These are phyloP conservation scores for Trichophyton simii DNA, from an alignment of 2,329 filamentous ascomycete genomes.

Conservation along the genomic window DNA sequence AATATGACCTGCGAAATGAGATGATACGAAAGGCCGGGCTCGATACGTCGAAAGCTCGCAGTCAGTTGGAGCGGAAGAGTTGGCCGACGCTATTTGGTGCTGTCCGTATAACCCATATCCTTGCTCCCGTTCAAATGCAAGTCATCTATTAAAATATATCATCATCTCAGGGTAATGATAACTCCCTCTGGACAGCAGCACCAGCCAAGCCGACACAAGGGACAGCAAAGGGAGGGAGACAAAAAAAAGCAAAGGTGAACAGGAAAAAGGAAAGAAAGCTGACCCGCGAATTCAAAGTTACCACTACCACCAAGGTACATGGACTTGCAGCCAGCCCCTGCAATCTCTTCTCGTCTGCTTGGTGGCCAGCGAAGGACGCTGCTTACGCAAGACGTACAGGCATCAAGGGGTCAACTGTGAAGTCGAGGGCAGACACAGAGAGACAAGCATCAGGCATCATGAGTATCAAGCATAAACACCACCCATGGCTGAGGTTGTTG, in stretches of 20 bases:
- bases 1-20: neutral
- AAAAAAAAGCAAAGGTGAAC: neutral
- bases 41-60: neutral
- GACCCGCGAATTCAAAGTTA: neutral
- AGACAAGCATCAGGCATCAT: neutral
- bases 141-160: neutral
- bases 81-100: neutral
- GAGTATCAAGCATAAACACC: neutral
- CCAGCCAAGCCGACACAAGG: neutral
- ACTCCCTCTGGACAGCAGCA: neutral
- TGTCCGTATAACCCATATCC: neutral
- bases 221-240: neutral
- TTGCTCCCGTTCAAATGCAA: neutral
- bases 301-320: conserved; percentile 3
- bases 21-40: neutral
- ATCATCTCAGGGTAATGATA: neutral
- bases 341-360: neutral
- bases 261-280: neutral
- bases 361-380: neutral
- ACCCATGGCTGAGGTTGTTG: neutral
- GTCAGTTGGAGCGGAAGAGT: neutral
- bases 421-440: neutral
- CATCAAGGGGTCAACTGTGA: neutral
- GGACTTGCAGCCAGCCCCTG: neutral
- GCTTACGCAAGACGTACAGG: neutral